Conservation (phyloP, 2,329 filamentous ascomycete species). For the Alternaria infectoria region DNA sequence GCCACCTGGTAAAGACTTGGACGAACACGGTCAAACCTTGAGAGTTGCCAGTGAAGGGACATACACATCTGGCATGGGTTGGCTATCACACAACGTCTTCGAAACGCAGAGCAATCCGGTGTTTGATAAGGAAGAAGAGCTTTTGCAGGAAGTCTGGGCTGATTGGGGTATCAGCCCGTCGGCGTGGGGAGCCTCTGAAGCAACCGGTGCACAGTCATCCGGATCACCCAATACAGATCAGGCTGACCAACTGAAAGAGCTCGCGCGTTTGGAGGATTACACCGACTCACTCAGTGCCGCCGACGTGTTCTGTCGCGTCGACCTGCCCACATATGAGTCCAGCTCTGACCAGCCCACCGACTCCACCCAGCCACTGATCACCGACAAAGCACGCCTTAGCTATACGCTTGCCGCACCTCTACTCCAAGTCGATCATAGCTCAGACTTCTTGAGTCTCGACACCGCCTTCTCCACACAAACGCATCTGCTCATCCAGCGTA, state of each 20-base stretch:
- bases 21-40: constrained; percentile 70
- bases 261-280: constrained; percentile 61
- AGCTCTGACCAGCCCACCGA: constrained; percentile 62
- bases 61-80: constrained; percentile 78
- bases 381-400: constrained; percentile 59
- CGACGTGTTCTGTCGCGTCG: constrained; percentile 64
- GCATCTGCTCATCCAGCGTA: constrained; percentile 26
- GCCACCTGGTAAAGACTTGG: constrained; percentile 73
- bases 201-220: neutral
- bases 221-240: neutral
- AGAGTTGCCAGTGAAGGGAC: constrained; percentile 83
- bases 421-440: constrained; percentile 58
- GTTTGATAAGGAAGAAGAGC: constrained; percentile 64
- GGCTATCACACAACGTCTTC: constrained; percentile 69
- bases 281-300: constrained; percentile 68
- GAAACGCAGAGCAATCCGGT: constrained; percentile 45
- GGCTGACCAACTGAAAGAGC: constrained; percentile 21
- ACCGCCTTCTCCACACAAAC: constrained; percentile 40
- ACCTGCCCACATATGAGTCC: constrained; percentile 50
- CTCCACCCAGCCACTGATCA: constrained; percentile 65
- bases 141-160: constrained; percentile 69
- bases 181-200: constrained; percentile 52
- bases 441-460: constrained; percentile 54
- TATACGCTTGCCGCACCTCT: constrained; percentile 62
- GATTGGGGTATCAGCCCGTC: constrained; percentile 71